Conservation (phyloP, 345 rosid genomes). For the Heritiera fomes region DNA sequence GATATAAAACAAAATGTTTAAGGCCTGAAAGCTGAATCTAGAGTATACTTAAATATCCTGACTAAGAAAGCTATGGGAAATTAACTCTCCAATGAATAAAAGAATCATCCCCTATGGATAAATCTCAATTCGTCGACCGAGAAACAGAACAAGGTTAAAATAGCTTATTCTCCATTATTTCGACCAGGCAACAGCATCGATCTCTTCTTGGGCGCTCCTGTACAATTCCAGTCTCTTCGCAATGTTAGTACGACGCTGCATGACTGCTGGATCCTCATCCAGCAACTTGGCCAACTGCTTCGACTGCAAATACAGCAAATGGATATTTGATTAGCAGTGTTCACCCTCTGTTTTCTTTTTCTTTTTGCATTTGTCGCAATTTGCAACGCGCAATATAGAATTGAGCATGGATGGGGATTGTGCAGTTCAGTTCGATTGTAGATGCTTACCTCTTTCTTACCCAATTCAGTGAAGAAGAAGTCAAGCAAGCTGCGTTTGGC, state of each 20-base stretch:
- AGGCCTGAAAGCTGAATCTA: neutral
- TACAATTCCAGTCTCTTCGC: slow-evolving; percentile 84
- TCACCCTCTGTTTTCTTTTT: neutral
- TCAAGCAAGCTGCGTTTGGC: slow-evolving; percentile 92
- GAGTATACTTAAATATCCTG: neutral
- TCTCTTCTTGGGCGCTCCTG: slow-evolving; percentile 85
- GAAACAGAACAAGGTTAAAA: neutral
- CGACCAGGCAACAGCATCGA: slow-evolving; percentile 89
- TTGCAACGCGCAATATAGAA: neutral
- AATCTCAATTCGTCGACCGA: neutral
- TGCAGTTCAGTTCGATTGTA: no score
- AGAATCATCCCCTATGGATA: slow-evolving; percentile 16
- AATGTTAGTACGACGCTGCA: slow-evolving; percentile 65
- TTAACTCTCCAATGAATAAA: slow-evolving; percentile 11
- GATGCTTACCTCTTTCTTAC: slow-evolving; percentile 68
- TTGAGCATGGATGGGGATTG: no score
- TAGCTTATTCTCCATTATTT: slow-evolving; percentile 46
- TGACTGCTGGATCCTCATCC: slow-evolving; percentile 89
- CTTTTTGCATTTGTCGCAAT: neutral
- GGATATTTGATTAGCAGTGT: neutral
- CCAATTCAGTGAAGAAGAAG: slow-evolving; percentile 81
- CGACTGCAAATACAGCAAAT: slow-evolving; percentile 38
- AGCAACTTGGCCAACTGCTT: slow-evolving; percentile 57
- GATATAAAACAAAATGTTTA: no score
- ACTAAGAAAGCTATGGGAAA: neutral